phyloP scores from a whole-genome alignment of 2,329 filamentous ascomycete genomes.

The Claviceps sorghi region DNA sequence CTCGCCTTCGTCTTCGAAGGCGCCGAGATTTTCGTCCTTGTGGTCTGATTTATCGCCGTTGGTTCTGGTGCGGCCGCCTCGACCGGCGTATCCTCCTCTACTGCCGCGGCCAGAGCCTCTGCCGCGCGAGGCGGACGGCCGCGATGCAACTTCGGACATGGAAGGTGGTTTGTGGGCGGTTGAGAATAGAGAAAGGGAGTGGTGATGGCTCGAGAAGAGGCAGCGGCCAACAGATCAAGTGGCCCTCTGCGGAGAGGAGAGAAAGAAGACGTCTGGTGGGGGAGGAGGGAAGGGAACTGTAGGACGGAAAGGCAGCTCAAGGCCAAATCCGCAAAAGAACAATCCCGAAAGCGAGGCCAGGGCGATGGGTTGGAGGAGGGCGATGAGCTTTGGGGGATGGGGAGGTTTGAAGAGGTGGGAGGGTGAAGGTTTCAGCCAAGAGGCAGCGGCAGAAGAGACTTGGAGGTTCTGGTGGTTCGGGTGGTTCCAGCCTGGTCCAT shows the following conservation, averaged over 20 bases:
- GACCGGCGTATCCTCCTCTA: slow-evolving; percentile 59
- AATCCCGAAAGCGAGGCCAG: slow-evolving; percentile 16
- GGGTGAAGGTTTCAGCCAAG: slow-evolving; percentile 7
- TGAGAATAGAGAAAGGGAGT: slow-evolving; percentile 39
- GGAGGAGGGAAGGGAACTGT: slow-evolving; percentile 15
- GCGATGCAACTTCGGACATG: slow-evolving; percentile 92
- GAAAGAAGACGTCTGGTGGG: slow-evolving; percentile 12
- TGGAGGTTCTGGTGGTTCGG: not conserved
- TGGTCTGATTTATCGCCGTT: slow-evolving; percentile 54
- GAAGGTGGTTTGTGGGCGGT: slow-evolving; percentile 30
- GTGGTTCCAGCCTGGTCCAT: too few species aligned
- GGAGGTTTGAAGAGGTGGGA: slow-evolving; percentile 4
- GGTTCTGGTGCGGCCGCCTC: slow-evolving; percentile 50
- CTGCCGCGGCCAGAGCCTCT: slow-evolving; percentile 82
- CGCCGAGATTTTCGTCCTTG: slow-evolving; percentile 43
- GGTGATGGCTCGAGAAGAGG: slow-evolving; percentile 8
- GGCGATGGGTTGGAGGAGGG: slow-evolving; percentile 14
- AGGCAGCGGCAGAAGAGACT: slow-evolving; percentile 12
- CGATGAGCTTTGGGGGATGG: slow-evolving; percentile 7
- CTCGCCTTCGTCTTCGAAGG: slow-evolving; percentile 72
- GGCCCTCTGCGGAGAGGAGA: slow-evolving; percentile 21
- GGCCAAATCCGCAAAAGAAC: slow-evolving; percentile 17
- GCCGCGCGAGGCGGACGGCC: slow-evolving; percentile 71
- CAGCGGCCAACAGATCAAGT: slow-evolving; percentile 5
- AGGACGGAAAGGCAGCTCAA: slow-evolving; percentile 7